Evolutionary conservation across 768 basidiomycete genomes (phyloP).

Genomic region (Coprinopsis strossmayeri): DNA sequence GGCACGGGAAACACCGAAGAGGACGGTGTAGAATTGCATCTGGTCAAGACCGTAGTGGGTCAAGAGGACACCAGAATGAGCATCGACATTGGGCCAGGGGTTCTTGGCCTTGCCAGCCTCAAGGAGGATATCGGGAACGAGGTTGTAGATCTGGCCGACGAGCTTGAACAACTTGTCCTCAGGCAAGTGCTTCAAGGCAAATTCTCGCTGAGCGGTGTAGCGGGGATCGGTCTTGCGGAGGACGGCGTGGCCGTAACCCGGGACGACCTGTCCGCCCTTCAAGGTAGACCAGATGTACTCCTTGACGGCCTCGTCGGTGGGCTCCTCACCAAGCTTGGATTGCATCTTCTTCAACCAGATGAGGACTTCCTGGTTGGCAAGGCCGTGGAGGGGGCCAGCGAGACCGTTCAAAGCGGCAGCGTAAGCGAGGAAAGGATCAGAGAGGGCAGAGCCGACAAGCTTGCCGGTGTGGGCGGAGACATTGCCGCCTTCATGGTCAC

Average conservation of each 20-base stretch:
- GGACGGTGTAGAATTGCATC: conserved; percentile 96
- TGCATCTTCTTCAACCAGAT: conserved; percentile 95
- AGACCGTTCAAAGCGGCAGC: conserved; percentile 92
- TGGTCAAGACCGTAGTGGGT: conserved; percentile 82
- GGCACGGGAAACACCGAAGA: conserved; percentile 95
- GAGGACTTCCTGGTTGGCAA: conserved; percentile 96
- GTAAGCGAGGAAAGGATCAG: conserved; percentile 95
- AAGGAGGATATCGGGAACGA: conserved; percentile 87
- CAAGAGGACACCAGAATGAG: conserved; percentile 88
- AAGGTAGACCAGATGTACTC: conserved; percentile 95
- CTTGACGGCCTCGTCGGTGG: conserved; percentile 81
- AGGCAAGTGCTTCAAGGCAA: conserved; percentile 79
- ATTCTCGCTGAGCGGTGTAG: conserved; percentile 86
- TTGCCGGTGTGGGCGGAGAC: conserved; percentile 95
- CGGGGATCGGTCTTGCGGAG: conserved; percentile 90
- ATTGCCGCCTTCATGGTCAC: conserved; percentile 98
- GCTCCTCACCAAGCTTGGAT: conserved; percentile 75
- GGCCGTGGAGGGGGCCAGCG: conserved; percentile 94
- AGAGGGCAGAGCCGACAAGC: conserved; percentile 90
- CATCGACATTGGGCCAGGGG: conserved; percentile 96
- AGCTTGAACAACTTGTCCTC: conserved; percentile 91
- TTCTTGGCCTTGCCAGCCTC: conserved; percentile 93
- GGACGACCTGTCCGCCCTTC: conserved; percentile 90
- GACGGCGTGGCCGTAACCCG: conserved; percentile 86
- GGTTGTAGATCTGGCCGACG: conserved; percentile 80